Base-by-base conservation (phyloP, 208 protist species). In the Trypanosoma mega region DNA sequence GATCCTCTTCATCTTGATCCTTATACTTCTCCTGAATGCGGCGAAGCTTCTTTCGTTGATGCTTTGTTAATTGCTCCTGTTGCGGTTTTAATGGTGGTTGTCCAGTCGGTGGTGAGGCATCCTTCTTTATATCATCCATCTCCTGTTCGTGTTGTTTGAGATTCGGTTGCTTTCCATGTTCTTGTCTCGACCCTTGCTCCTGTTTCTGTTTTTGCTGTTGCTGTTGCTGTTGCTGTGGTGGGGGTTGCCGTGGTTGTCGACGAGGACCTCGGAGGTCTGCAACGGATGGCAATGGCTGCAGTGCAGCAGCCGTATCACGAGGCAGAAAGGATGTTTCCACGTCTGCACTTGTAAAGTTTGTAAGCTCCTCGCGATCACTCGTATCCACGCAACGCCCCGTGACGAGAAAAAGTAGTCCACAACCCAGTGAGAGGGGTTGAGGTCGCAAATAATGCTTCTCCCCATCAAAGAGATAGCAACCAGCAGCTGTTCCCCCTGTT, bases 401-500 rank as follows among this genome's bases (percentile, higher is more conserved):
- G 14, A 89, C 69, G 11, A 50, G 61, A 45, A 88, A 92, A 31
- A 92, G 73, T 41, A 92, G 70, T n/a, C 68, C 81, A 41, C 72
- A 80, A 1, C 78, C 81, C 5, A 92, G 63, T 33, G 84, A 43
- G 1, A 99, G 74, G 21, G 86, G 67, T 61, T 81, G 85, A 26
- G 80, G 94, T 82, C 54, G 94, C 63, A 81, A 82, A 89, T 59
- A 86, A 74, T 67, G 90, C 76, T 48, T 94, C 91, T 74, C 96
- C 72, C 83, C 98, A 82, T 82, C 73, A 64, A 97, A 97, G 30
- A 96, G 44, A 36, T 87, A 90, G 37, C 53, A 60, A 21, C 86
- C 80, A 16, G 49, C 68, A 9, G 74, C 81, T 8, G 72, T 85
- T 37, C 78, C 82, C 11, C 86, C 79, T 2, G 67, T 80, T 65